Conservation (phyloP, 2,329 filamentous ascomycete genomes). For the Pseudocercospora vitis region DNA sequence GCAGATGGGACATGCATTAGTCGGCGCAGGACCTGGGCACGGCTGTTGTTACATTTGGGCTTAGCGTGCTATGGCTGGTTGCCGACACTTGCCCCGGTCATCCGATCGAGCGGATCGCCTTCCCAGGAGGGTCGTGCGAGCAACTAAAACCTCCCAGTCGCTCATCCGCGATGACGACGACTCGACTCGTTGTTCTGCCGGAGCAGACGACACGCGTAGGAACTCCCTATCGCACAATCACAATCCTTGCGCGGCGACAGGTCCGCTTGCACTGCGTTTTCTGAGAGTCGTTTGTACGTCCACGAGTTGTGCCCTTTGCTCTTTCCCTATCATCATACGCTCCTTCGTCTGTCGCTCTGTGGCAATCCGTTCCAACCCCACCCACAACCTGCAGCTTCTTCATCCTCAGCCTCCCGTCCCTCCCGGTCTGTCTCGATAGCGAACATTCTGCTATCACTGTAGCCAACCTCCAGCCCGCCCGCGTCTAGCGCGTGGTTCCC, state of each 20-base stretch:
- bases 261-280: not conserved
- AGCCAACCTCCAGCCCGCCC: not conserved
- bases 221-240: not conserved
- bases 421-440: not conserved
- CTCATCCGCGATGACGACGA: not conserved
- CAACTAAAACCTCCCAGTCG: not conserved
- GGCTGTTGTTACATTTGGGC: not conserved
- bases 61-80: not conserved
- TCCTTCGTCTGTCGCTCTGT: too few species aligned
- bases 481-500: not conserved
- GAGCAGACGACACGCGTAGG: conserved; percentile 4
- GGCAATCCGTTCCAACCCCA: not conserved
- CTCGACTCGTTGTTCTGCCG: not conserved
- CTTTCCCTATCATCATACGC: not conserved
- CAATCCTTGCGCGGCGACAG: not conserved
- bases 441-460: not conserved
- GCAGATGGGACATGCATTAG: not conserved
- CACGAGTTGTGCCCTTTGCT: not conserved
- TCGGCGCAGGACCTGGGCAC: not conserved
- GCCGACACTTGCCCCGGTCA: not conserved
- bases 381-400: not conserved
- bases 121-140: conserved; percentile 1
- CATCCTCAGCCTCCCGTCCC: not conserved
- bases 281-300: not conserved
- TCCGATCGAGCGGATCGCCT: too few species aligned